Conservation (phyloP, 2,329 filamentous ascomycete species). For the Helotiales sp. region DNA sequence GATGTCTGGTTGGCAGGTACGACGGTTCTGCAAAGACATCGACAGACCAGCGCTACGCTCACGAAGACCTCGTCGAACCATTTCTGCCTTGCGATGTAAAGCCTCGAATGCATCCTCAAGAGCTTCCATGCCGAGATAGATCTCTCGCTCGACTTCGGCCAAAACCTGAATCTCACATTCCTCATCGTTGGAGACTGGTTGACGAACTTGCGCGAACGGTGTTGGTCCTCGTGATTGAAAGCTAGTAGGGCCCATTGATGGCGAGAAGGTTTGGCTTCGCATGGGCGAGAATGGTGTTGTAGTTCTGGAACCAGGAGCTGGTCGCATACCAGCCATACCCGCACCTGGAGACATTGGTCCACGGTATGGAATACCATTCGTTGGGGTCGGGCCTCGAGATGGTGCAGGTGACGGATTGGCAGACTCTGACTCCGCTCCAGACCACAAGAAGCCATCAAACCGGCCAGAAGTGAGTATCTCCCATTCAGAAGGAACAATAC, state of each 20-base stretch:
- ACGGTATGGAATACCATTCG: conserved; percentile 45
- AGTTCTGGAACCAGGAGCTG: conserved; percentile 26
- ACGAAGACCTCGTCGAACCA: conserved; percentile 74
- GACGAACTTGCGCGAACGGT: conserved; percentile 51
- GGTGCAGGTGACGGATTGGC: conserved; percentile 40
- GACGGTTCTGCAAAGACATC: conserved; percentile 33
- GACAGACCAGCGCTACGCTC: conserved; percentile 76
- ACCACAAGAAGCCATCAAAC: conserved; percentile 95
- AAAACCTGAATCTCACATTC: conserved; percentile 89
- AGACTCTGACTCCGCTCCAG: conserved; percentile 71
- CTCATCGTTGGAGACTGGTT: conserved; percentile 83
- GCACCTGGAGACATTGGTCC: conserved; percentile 30
- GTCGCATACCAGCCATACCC: conserved; percentile 11
- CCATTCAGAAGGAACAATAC: conserved; percentile 92
- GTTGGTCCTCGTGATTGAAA: conserved; percentile 54
- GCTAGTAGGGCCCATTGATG: conserved; percentile 26
- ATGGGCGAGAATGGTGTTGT: conserved; percentile 34
- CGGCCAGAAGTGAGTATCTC: conserved; percentile 91
- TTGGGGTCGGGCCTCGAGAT: conserved; percentile 56
- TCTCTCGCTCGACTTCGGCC: conserved; percentile 89
- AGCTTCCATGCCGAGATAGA: conserved; percentile 90
- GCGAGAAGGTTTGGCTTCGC: conserved; percentile 31
- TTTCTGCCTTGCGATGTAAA: conserved; percentile 82
- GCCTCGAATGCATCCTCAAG: conserved; percentile 93
- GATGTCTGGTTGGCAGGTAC: conserved; percentile 28